Percentiles rank a stretch among this genome's conserved stretches.
Conservation (phyloP, 106 monocot genomes). For the Posidonia australis region DNA sequence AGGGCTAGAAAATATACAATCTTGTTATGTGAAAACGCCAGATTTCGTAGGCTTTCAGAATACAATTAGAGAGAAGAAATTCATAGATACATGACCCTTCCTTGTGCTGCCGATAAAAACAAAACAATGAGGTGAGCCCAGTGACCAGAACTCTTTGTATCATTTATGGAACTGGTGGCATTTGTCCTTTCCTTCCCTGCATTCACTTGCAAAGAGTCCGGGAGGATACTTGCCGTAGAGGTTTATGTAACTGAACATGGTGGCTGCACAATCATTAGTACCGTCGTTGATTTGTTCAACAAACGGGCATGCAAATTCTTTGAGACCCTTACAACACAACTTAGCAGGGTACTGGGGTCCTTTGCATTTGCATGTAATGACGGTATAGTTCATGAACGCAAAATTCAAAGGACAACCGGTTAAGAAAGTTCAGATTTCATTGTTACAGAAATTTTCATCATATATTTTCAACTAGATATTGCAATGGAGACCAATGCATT, state of each 20-base stretch:
- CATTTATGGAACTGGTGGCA: background rate
- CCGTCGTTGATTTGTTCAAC: slow-evolving; percentile 6
- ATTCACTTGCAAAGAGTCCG: slow-evolving; percentile 10
- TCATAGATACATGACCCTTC: too few relatives aligned
- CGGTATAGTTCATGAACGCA: slow-evolving; percentile 17
- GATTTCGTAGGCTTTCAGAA: too few relatives aligned
- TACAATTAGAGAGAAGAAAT: too few relatives aligned
- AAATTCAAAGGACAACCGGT: slow-evolving; percentile 16
- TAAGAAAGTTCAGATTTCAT: too few relatives aligned
- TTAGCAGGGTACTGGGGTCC: slow-evolving; percentile 12
- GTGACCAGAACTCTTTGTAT: too few relatives aligned
- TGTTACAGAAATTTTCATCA: too few relatives aligned
- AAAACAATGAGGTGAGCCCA: too few relatives aligned
- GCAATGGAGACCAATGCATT: too few relatives aligned
- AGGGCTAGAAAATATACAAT: too few relatives aligned
- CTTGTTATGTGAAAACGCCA: too few relatives aligned
- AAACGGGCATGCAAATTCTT: slow-evolving; percentile 22
- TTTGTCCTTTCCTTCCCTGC: slow-evolving; percentile 6
- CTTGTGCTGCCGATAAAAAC: too few relatives aligned
- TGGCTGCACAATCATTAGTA: slow-evolving; percentile 10
- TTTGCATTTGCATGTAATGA: slow-evolving; percentile 23
- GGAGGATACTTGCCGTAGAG: slow-evolving; percentile 13
- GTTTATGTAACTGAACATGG: slow-evolving; percentile 27
- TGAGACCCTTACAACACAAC: slow-evolving; percentile 10
- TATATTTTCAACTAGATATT: too few relatives aligned